Evolutionary conservation across 208 protist species (phyloP), one percentile per base, ranked within the genome.

Genomic region (Leishmania martiniquensis): DNA sequence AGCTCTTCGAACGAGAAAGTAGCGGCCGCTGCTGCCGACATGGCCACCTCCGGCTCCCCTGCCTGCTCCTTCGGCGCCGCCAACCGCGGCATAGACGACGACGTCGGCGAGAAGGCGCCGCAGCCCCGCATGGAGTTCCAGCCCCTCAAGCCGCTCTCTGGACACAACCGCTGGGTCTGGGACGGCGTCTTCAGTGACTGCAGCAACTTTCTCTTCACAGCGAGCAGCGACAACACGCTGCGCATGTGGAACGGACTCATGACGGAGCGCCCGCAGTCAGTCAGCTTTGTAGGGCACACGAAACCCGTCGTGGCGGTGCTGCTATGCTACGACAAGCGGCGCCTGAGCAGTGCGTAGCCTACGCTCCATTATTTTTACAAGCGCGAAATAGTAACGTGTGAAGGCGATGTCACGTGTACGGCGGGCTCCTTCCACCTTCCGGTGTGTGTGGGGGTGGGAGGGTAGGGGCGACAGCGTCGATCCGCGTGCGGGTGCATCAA

Each of bases 161-260:
- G 89, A 17, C 93, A 97, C 77, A 82, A 84, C 51, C 91, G 93
- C 17, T 97, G 93, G 91, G 93, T 97, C 29, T 97, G 93, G 91
- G 93, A 95, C 75, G 86, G 91, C 74, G 93, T 88, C 13, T 95
- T 97, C 76, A 94, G 90, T 67, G 90, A 90, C 69, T 94, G 90
- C 80, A 80, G 90, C 52, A 77, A 81, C 29, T 93, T 85, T 77
- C 78, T 97, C 49, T 92, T 97, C 80, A 93, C 87, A 0, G 91
- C 84, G 7, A 97, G 93, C 83, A 97, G 93, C 66, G 93, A 97
- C 76, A 86, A 85, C 60, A 80, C 82, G 42, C 62, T 97, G 71
- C 89, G 91, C 17, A 93, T 94, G 87, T 97, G 93, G 91, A 91
- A 83, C 34, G 80, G 83, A 1, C 62, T 97, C 29, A 73, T 76